Percentiles rank a stretch among this genome's conserved stretches.
Evolutionary conservation across 306 rosid species (phyloP).

Genomic region (Coriaria nepalensis): DNA sequence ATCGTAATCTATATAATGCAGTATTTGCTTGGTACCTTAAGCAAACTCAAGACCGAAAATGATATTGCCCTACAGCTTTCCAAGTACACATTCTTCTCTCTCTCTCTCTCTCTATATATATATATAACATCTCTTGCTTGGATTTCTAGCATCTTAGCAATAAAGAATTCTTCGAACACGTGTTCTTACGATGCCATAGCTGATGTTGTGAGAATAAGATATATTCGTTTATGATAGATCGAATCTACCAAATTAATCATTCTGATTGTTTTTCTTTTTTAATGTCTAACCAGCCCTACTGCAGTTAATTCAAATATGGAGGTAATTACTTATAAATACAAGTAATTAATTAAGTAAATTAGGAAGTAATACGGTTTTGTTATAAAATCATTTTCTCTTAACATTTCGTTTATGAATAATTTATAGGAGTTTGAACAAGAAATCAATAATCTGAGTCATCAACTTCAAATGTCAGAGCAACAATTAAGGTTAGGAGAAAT

Average conservation of each 20-base stretch:
- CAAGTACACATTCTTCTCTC: slow-evolving; percentile 16
- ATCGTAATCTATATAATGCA: slow-evolving; percentile 6
- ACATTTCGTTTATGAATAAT: too few species aligned
- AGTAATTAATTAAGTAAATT: neutral
- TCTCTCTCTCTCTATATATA: neutral
- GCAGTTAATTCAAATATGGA: slow-evolving; percentile 29
- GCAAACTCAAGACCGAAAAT: slow-evolving; percentile 30
- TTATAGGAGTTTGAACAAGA: slow-evolving; percentile 66
- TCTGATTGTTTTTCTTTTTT: neutral
- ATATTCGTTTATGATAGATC: too few species aligned
- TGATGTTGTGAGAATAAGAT: too few species aligned
- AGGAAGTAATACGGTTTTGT: neutral
- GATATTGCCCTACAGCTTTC: slow-evolving; percentile 37
- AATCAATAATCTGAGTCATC: slow-evolving; percentile 50
- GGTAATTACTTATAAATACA: slow-evolving; percentile 13
- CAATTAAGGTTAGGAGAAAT: slow-evolving; percentile 44
- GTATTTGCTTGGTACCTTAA: slow-evolving; percentile 32
- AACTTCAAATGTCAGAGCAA: slow-evolving; percentile 66
- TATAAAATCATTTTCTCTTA: neutral
- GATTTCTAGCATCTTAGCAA: neutral
- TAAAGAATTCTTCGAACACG: neutral
- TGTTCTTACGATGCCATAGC: too few species aligned
- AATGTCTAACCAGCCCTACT: slow-evolving; percentile 17
- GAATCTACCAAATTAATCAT: neutral
- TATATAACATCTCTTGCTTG: too few species aligned